These are phyloP conservation scores for Tillandsia leiboldiana DNA, from an alignment of 176 grass and related monocot genomes.

Conservation along the genomic window DNA sequence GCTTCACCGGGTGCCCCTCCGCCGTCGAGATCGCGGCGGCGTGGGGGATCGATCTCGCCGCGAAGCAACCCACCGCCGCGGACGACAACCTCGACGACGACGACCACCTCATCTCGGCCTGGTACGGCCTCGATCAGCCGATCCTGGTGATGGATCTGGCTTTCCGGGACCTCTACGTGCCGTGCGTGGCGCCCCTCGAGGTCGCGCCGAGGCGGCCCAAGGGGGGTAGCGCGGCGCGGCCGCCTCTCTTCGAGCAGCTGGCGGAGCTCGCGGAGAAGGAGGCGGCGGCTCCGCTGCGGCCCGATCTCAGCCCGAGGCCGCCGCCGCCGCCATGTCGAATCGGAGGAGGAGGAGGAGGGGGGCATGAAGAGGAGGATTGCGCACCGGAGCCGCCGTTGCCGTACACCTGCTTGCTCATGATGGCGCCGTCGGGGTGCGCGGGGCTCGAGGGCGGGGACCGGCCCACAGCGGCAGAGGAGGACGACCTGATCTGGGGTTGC, in stretches of 20 bases:
- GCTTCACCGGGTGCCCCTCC: conserved; percentile 53
- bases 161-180: conserved; percentile 53
- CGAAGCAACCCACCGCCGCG: neutral
- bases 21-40: conserved; percentile 50
- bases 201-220: neutral
- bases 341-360: conserved; percentile 17
- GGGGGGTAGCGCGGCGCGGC: conserved; percentile 24
- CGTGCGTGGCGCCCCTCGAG: conserved; percentile 36
- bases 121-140: conserved; percentile 29
- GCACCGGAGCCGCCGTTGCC: conserved; percentile 22
- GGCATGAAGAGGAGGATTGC: too few species aligned
- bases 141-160: conserved; percentile 31
- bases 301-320: neutral
- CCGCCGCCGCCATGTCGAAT: conserved; percentile 14
- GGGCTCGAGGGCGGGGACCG: conserved; percentile 21
- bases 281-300: neutral
- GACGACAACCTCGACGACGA: too few species aligned
- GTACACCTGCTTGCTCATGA: conserved; percentile 55
- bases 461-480: conserved; percentile 17
- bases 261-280: conserved; percentile 44
- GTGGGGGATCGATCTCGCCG: conserved; percentile 48
- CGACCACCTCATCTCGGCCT: too few species aligned
- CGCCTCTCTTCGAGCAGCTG: conserved; percentile 39
- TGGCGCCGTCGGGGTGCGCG: conserved; percentile 27
- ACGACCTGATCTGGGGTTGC: conserved; percentile 45